Percentiles rank a stretch among this genome's conserved stretches.
Evolutionary conservation across 2,329 filamentous ascomycete species (phyloP).

Genomic region (Exophiala viscosa): DNA sequence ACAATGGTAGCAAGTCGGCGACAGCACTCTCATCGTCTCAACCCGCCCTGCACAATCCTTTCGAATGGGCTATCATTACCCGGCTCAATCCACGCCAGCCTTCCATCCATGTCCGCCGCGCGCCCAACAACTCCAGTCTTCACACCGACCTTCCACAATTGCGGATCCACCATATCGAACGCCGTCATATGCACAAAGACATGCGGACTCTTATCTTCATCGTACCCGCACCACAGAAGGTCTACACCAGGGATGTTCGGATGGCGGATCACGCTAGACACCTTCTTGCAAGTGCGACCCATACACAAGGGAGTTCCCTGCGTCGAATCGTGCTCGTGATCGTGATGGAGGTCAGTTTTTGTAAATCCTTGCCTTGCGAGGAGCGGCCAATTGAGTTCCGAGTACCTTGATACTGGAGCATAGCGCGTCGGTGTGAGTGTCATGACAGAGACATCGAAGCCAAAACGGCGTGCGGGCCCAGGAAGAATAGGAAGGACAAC

Average conservation of each 20-base stretch:
- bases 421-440: slow-evolving; percentile 12
- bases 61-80: slow-evolving; percentile 8
- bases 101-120: slow-evolving; percentile 1
- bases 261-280: slow-evolving; percentile 10
- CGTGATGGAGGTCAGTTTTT: slow-evolving; percentile 5
- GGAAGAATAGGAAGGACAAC: slow-evolving; percentile 17
- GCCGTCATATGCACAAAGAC: slow-evolving; percentile 9
- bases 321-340: slow-evolving; percentile 12
- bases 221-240: slow-evolving; percentile 7
- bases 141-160: slow-evolving; percentile 8
- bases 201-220: slow-evolving; percentile 1
- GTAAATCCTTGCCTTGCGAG: slow-evolving; percentile 12
- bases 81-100: slow-evolving; percentile 1
- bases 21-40: neutral
- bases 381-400: slow-evolving; percentile 15
- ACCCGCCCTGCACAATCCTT: slow-evolving; percentile 10
- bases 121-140: slow-evolving; percentile 9
- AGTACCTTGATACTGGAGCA: slow-evolving; percentile 3
- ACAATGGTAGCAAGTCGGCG: no score
- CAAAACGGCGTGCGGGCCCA: neutral
- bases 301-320: neutral
- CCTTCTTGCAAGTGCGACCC: neutral
- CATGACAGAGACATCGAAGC: slow-evolving; percentile 16
- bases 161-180: slow-evolving; percentile 9
- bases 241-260: slow-evolving; percentile 7